A percentile compares a stretch with the other conserved stretches of the same genome.
Conservation (phyloP, 768 basidiomycete species). For the Rhodotorula diobovata region DNA sequence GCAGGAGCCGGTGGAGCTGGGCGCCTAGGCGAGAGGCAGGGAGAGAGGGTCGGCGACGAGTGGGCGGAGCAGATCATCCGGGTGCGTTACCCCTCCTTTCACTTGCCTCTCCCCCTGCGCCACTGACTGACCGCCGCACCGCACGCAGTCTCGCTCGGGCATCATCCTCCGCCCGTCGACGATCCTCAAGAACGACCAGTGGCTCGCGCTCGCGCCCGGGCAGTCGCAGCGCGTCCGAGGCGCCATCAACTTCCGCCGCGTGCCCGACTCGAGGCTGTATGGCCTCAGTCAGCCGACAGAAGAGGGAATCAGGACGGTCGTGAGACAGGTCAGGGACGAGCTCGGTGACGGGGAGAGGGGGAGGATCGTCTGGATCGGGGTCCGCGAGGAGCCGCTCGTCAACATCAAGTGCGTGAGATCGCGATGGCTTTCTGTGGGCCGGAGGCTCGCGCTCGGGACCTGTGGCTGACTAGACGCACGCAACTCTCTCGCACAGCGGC, state of each 20-base stretch:
- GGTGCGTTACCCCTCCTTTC: slow-evolving; percentile 50
- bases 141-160: slow-evolving; percentile 73
- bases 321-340: slow-evolving; percentile 19
- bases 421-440: too few relatives aligned
- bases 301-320: slow-evolving; percentile 65
- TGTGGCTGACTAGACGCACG: too few relatives aligned
- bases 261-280: slow-evolving; percentile 74
- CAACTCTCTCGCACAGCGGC: slow-evolving; percentile 49
- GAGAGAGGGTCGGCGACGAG: slow-evolving; percentile 82
- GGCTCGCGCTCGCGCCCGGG: slow-evolving; percentile 21
- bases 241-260: slow-evolving; percentile 88
- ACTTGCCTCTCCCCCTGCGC: too few relatives aligned
- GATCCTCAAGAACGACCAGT: slow-evolving; percentile 56
- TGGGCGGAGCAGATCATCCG: slow-evolving; percentile 91
- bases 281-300: slow-evolving; percentile 88
- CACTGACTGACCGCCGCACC: background rate
- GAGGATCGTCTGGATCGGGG: slow-evolving; percentile 75
- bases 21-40: slow-evolving; percentile 57
- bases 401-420: slow-evolving; percentile 61
- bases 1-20: slow-evolving; percentile 47
- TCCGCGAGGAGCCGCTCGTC: slow-evolving; percentile 69
- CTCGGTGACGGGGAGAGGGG: background rate
- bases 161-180: slow-evolving; percentile 88
- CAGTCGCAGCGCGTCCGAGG: slow-evolving; percentile 62
- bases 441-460: background rate